These are phyloP conservation scores for Lentinula detonsa DNA, from an alignment of 768 basidiomycete species.

Conservation along the genomic window DNA sequence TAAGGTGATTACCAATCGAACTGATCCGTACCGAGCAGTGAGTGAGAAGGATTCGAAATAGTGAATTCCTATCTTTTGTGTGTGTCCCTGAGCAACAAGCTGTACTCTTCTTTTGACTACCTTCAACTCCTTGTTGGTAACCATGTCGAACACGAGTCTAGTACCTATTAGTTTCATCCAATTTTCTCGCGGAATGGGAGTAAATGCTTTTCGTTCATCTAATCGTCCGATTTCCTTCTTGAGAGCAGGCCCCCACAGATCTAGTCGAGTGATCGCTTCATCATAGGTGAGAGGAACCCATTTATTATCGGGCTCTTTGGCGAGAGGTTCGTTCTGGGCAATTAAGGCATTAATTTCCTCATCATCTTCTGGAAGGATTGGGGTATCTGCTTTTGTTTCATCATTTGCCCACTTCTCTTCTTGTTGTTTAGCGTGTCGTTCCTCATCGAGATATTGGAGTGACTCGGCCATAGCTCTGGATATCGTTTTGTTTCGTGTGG, in stretches of 20 bases:
- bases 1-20: constrained; percentile 13
- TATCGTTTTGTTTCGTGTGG: neutral
- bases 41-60: too few relatives aligned
- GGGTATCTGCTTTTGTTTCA: too few relatives aligned
- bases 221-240: too few relatives aligned
- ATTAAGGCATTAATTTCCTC: neutral
- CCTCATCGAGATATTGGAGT: neutral
- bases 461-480: neutral
- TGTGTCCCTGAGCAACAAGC: too few relatives aligned
- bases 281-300: neutral
- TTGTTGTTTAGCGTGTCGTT: neutral
- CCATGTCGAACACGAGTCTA: too few relatives aligned
- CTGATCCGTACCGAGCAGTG: neutral
- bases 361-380: neutral
- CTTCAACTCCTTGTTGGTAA: too few relatives aligned
- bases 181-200: too few relatives aligned
- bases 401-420: neutral
- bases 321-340: neutral
- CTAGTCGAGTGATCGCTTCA: neutral
- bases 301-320: neutral
- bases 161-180: too few relatives aligned
- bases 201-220: too few relatives aligned
- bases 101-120: too few relatives aligned
- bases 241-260: too few relatives aligned
- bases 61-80: too few relatives aligned